Percentiles rank a stretch among this genome's conserved stretches.
These are phyloP conservation scores for Yarrowia alimentaria DNA, from an alignment of 805 yeast genomes.

Conservation along the genomic window DNA sequence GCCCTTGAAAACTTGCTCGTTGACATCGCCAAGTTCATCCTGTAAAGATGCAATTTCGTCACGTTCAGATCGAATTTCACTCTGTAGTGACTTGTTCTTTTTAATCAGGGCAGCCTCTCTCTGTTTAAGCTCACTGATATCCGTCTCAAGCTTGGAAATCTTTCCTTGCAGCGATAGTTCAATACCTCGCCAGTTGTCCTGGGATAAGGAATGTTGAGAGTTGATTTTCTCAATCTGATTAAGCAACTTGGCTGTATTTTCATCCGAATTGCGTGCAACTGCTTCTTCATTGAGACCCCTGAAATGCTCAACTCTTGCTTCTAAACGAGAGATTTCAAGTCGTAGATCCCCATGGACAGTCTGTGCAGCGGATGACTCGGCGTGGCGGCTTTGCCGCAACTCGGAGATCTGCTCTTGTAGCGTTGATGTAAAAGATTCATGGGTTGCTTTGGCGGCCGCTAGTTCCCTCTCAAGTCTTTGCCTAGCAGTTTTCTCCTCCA, in stretches of 20 bases:
- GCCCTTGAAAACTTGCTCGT: slow-evolving; percentile 23
- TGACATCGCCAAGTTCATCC: slow-evolving; percentile 28
- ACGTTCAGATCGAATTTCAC: slow-evolving; percentile 23
- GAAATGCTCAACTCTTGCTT: slow-evolving; percentile 65
- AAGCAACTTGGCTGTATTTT: slow-evolving; percentile 41
- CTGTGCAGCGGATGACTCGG: slow-evolving; percentile 9
- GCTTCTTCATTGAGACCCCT: slow-evolving; percentile 59
- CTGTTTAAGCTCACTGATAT: slow-evolving; percentile 30
- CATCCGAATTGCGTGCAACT: slow-evolving; percentile 34
- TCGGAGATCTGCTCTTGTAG: slow-evolving; percentile 34
- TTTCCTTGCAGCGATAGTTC: slow-evolving; percentile 62
- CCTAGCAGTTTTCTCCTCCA: neutral
- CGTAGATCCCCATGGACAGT: slow-evolving; percentile 30
- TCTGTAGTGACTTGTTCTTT: slow-evolving; percentile 30
- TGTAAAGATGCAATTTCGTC: slow-evolving; percentile 30
- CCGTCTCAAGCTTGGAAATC: slow-evolving; percentile 40
- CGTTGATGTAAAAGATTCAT: neutral
- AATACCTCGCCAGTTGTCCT: slow-evolving; percentile 77
- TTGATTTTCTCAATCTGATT: slow-evolving; percentile 57
- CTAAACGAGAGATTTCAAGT: slow-evolving; percentile 49
- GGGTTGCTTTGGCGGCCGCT: neutral
- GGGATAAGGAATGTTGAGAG: slow-evolving; percentile 69
- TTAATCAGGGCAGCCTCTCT: slow-evolving; percentile 31
- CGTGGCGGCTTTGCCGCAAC: slow-evolving; percentile 18
- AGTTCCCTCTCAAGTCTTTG: slow-evolving; percentile 32